Conservation (phyloP, 2,329 filamentous ascomycete species). For the Sporothrix globosa region DNA sequence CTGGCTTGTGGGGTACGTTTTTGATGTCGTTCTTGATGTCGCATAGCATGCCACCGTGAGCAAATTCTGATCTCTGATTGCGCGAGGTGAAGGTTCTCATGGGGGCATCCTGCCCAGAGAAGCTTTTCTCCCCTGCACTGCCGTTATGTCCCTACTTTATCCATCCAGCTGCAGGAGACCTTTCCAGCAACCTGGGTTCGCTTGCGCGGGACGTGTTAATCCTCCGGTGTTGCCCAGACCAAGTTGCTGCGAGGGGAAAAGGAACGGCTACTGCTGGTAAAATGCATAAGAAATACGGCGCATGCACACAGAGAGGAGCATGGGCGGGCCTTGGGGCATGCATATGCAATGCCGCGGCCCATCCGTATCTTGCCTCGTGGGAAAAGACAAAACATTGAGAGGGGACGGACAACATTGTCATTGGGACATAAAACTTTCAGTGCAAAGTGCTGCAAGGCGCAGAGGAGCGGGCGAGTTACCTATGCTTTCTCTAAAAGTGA, state of each 20-base stretch:
- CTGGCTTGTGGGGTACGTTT: background rate
- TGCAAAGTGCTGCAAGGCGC: no score
- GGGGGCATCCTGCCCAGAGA: background rate
- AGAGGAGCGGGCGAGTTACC: no score
- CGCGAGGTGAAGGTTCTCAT: background rate
- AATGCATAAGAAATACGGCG: background rate
- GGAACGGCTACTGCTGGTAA: background rate
- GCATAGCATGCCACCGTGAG: background rate
- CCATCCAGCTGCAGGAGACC: background rate
- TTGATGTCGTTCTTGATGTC: background rate
- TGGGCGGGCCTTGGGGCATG: background rate
- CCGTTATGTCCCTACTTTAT: background rate
- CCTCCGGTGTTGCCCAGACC: background rate
- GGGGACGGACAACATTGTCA: background rate
- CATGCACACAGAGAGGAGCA: conserved; percentile 5
- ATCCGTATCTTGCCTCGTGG: background rate
- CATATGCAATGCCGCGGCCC: background rate
- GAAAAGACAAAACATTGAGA: background rate
- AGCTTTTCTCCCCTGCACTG: background rate
- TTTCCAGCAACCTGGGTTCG: conserved; percentile 12
- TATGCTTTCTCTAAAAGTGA: background rate
- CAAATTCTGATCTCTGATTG: conserved; percentile 15
- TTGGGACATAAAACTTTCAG: background rate
- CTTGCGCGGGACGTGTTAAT: background rate
- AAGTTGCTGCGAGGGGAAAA: background rate